These are phyloP conservation scores for Penicillium occitanis DNA, from an alignment of 2,329 filamentous ascomycete species.

Conservation along the genomic window DNA sequence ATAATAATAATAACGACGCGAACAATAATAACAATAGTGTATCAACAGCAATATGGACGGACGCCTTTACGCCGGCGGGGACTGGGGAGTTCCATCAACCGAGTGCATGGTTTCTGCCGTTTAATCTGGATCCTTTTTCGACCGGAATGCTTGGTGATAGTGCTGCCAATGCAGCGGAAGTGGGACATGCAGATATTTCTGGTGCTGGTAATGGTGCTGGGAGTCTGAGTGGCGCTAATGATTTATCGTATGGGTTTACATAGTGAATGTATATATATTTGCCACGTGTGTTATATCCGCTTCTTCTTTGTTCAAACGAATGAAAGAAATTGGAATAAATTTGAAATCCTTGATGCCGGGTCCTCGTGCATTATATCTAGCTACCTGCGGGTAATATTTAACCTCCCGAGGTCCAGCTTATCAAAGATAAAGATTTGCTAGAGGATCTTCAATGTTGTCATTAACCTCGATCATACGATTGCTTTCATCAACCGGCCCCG, in stretches of 20 bases:
- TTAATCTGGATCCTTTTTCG: conserved; percentile 72
- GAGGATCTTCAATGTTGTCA: no score
- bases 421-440: no score
- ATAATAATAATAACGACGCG: neutral
- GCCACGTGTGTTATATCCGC: neutral
- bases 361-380: no score
- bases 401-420: no score
- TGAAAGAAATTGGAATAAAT: neutral
- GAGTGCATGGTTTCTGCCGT: conserved; percentile 88
- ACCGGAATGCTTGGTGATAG: conserved; percentile 15
- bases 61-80: conserved; percentile 36
- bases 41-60: conserved; percentile 35
- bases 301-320: no score
- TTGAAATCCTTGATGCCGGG: no score
- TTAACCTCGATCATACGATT: neutral
- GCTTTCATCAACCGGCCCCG: neutral
- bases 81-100: conserved; percentile 43
- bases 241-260: neutral
- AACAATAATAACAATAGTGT: conserved; percentile 23
- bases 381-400: no score
- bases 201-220: neutral
- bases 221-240: neutral
- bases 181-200: neutral
- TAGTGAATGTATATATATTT: neutral
- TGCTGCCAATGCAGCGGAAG: neutral